Evolutionary conservation across 805 yeast genomes (phyloP), one percentile per base, ranked within the genome.

Genomic region (Pichia scutulata): DNA sequence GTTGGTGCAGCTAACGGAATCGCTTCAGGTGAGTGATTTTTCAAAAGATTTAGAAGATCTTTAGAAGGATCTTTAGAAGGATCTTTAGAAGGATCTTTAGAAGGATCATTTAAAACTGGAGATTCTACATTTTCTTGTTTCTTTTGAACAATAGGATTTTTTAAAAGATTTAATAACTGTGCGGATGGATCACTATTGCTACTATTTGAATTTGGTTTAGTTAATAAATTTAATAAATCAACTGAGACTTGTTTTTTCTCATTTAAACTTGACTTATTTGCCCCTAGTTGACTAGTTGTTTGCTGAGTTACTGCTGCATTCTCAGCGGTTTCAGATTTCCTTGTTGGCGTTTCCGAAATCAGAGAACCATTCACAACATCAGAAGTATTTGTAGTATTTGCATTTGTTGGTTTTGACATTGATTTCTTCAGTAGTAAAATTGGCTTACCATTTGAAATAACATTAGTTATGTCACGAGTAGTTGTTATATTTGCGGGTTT

Each of bases 401-500:
- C 18, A 25, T 18, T 16, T n/a, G 39, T 24, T 10, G 25, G 36
- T 26, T 22, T 22, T 37, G 36, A 5, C 19, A 22, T 25, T 26
- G 55, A 42, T 23, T 49, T 50, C 22, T 46, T 55, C 33, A 55
- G 41, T 36, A 55, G n/a, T 4, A 41, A 36, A 14, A 55, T 16
- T 19, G 53, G 53, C 41, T 50, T 52, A 19, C 43, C 41, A 22
- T 10, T 22, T 13, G 45, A 9, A 7, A 37, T 41, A 12, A 53
- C 39, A 12, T 28, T 42, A 14, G 9, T 23, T 4, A 52, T 45
- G 24, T 51, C 52, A 21, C 49, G 40, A 16, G 21, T 22, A 9
- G 55, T 48, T 13, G 57, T 23, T 12, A 40, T 37, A 26, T 50
- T 49, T 3, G 61, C 58, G 18, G 57, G 58, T 41, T 46, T 40